Percentiles rank a stretch among this genome's conserved stretches.
Evolutionary conservation across 768 basidiomycete species (phyloP).

Genomic region (Mycena kentingensis): DNA sequence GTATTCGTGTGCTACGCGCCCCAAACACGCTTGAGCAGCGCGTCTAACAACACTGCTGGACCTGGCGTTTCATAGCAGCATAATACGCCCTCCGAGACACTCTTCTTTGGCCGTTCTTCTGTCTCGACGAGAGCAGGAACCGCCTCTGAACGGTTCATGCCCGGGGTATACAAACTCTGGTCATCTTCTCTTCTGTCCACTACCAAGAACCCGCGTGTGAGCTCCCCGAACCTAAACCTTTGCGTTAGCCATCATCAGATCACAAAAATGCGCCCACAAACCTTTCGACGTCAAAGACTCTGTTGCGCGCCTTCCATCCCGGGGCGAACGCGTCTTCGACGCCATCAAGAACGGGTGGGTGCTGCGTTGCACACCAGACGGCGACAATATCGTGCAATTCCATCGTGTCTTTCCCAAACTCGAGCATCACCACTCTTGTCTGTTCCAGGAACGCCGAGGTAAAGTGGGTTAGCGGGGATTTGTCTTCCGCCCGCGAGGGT

Average conservation of each 20-base stretch:
- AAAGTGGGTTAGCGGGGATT: slow-evolving; percentile 59
- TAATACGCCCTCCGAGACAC: slow-evolving; percentile 36
- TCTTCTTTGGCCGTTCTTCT: slow-evolving; percentile 31
- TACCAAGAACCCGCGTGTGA: slow-evolving; percentile 87
- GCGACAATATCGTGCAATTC: slow-evolving; percentile 90
- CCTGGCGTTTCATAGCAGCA: slow-evolving; percentile 71
- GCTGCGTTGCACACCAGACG: slow-evolving; percentile 82
- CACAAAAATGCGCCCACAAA: slow-evolving; percentile 23
- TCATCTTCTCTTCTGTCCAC: slow-evolving; percentile 77
- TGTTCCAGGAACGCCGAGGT: slow-evolving; percentile 79
- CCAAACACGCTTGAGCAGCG: slow-evolving; percentile 63
- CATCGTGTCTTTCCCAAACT: slow-evolving; percentile 81
- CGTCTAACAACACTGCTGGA: slow-evolving; percentile 44
- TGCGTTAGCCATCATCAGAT: slow-evolving; percentile 6
- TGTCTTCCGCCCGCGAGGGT: too few relatives aligned
- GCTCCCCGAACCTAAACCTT: slow-evolving; percentile 61
- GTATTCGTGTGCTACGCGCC: slow-evolving; percentile 24
- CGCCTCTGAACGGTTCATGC: slow-evolving; percentile 61
- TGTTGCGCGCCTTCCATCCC: slow-evolving; percentile 58
- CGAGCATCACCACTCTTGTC: slow-evolving; percentile 73
- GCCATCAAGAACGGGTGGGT: slow-evolving; percentile 50
- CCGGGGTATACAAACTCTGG: slow-evolving; percentile 62
- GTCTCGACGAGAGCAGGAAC: slow-evolving; percentile 58
- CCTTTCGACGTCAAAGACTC: slow-evolving; percentile 74
- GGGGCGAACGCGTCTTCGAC: slow-evolving; percentile 30